A percentile compares a stretch with the other conserved stretches of the same genome.
Conservation (phyloP, 257 asterid species). For the Agastache rugosa region DNA sequence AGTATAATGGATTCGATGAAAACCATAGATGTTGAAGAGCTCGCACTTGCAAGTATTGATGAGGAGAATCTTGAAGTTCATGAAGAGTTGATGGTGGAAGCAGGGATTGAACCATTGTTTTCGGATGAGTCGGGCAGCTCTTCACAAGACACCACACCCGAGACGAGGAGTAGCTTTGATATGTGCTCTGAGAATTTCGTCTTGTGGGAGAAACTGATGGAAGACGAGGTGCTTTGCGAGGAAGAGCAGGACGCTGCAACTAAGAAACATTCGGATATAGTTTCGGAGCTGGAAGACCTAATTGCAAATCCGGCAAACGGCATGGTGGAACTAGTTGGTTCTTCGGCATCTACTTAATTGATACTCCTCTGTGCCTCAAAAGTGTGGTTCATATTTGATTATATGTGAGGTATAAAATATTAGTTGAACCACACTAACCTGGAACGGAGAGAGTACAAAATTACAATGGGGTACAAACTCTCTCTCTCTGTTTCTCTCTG, state of each 20-base stretch:
- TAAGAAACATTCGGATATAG: slow-evolving; percentile 48
- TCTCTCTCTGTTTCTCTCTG: too few relatives aligned
- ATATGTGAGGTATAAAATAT: too few relatives aligned
- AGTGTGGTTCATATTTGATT: too few relatives aligned
- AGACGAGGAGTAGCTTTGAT: slow-evolving; percentile 22
- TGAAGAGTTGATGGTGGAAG: slow-evolving; percentile 48
- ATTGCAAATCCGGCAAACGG: slow-evolving; percentile 40
- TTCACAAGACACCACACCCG: slow-evolving; percentile 29
- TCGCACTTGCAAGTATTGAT: not conserved
- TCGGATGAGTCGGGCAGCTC: slow-evolving; percentile 51
- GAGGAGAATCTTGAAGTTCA: slow-evolving; percentile 34
- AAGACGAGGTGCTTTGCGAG: slow-evolving; percentile 83
- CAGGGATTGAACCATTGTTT: slow-evolving; percentile 51
- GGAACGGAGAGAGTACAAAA: too few relatives aligned
- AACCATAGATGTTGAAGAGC: slow-evolving; percentile 29
- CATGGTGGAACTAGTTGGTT: slow-evolving; percentile 19
- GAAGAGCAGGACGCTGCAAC: slow-evolving; percentile 32
- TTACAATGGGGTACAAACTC: too few relatives aligned
- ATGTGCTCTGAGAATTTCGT: slow-evolving; percentile 59
- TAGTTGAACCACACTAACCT: too few relatives aligned
- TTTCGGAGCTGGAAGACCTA: slow-evolving; percentile 46
- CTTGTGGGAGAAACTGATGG: slow-evolving; percentile 91
- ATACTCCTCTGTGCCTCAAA: too few relatives aligned
- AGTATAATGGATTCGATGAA: slow-evolving; percentile 12
- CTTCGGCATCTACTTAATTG: too few relatives aligned